Conservation (phyloP, 202 grass and related monocot species). For the Alloteropsis angusta region DNA sequence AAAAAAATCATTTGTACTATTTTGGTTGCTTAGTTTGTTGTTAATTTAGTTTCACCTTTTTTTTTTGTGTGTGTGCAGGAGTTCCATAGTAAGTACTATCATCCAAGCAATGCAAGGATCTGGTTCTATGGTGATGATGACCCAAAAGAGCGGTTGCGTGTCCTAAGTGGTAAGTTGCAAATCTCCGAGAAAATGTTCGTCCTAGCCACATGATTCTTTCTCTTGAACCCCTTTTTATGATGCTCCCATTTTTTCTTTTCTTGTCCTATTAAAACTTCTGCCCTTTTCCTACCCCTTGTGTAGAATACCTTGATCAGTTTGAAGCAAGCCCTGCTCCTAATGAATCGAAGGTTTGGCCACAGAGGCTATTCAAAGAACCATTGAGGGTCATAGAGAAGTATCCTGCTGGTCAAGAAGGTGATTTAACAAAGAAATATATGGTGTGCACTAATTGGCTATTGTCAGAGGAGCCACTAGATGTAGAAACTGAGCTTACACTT, state of each 20-base stretch:
- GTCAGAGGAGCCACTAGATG: slow-evolving; percentile 68
- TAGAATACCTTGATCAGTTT: slow-evolving; percentile 95
- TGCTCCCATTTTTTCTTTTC: neutral
- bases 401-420: slow-evolving; percentile 79
- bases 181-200: neutral
- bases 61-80: slow-evolving; percentile 46
- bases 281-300: slow-evolving; percentile 2
- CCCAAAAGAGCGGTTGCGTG: slow-evolving; percentile 58
- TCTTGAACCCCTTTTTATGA: slow-evolving; percentile 10
- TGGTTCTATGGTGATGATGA: slow-evolving; percentile 99
- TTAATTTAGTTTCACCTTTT: slow-evolving; percentile 11
- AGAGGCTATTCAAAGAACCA: slow-evolving; percentile 85
- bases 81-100: slow-evolving; percentile 86
- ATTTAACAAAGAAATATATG: slow-evolving; percentile 95
- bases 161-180: slow-evolving; percentile 71
- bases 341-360: slow-evolving; percentile 72
- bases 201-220: slow-evolving; percentile 8
- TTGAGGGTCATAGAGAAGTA: slow-evolving; percentile 80
- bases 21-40: slow-evolving; percentile 16
- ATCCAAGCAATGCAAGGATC: slow-evolving; percentile 95
- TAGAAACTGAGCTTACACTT: slow-evolving; percentile 81
- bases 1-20: neutral
- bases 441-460: slow-evolving; percentile 93
- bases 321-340: slow-evolving; percentile 63
- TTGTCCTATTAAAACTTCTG: neutral